Evolutionary conservation across 495 filamentous ascomycete genomes (phyloP), one percentile per base, ranked within the genome.

Genomic region (Neurospora sp.): DNA sequence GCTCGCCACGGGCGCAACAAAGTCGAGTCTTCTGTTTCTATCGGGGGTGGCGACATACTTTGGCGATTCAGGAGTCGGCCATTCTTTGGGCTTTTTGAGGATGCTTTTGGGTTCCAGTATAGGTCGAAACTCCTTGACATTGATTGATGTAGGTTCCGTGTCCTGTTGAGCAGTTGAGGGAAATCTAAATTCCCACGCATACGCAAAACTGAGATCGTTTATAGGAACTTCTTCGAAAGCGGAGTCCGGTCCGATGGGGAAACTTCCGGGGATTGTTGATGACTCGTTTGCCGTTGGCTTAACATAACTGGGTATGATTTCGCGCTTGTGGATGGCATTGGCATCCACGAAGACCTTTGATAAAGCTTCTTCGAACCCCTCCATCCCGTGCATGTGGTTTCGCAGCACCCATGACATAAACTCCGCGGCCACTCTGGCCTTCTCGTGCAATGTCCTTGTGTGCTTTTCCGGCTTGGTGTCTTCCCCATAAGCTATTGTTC

Each of bases 311-410:
- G 76, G 79, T 14, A 80, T 70, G 41, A 81, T 69, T 76, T 85
- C 81, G 71, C 79, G 72, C 72, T 84, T 84, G 73, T 79, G 77
- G 7, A 84, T 46, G 72, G 78, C 72, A 72, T 81, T 78, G 71
- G 76, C 79, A 35, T 84, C 82, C 62, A 83, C 79, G 74, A 84
- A 78, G 20, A 81, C 76, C 69, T 80, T 77, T 70, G 73, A 69
- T 18, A 81, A 39, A 11, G 72, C 70, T 39, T 73, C 48, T n/a
- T 66, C 23, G 54, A 62, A 35, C 6, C 54, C 54, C 23, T 62
- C 54, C 54, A 62, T 31, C 6, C 54, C 54, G 23, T 62, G 5
- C 54, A 62, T 62, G 23, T 62, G 54, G 20, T 62, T 31, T 16
- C 20, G 54, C 54, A 62, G 54, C 54, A 62, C 23, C 54, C 54